These are phyloP conservation scores for Solanum hybrid DNA, from an alignment of 305 asterid genomes.

Conservation along the genomic window DNA sequence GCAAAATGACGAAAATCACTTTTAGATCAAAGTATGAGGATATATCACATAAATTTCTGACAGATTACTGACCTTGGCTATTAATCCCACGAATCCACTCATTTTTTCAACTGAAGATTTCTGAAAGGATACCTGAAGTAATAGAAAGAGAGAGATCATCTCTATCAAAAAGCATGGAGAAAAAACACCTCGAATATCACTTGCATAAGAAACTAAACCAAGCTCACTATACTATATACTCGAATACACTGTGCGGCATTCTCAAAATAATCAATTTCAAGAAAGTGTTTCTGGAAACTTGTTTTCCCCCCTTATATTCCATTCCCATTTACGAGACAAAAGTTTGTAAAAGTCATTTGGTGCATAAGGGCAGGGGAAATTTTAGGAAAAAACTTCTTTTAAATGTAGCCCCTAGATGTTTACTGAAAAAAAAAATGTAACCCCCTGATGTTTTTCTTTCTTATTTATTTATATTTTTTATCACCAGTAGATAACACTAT, in stretches of 20 bases:
- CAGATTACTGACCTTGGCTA: slow-evolving; percentile 52
- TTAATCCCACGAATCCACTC: slow-evolving; percentile 39
- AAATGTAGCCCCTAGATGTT: background rate
- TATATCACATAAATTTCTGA: background rate
- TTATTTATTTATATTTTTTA: background rate
- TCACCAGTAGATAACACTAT: background rate
- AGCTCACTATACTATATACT: background rate
- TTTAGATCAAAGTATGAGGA: background rate
- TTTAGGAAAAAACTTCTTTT: background rate
- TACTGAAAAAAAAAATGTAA: background rate
- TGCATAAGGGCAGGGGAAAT: background rate
- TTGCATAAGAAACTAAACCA: slow-evolving; percentile 9
- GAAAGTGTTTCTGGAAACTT: background rate
- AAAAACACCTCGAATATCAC: background rate
- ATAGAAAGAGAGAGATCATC: slow-evolving; percentile 1
- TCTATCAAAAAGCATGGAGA: background rate
- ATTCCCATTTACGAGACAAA: background rate
- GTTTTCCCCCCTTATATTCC: background rate
- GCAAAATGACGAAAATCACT: slow-evolving; percentile 6
- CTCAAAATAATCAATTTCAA: background rate
- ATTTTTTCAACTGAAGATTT: slow-evolving; percentile 32
- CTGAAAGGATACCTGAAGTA: slow-evolving; percentile 52
- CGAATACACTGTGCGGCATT: background rate
- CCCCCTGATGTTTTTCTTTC: background rate
- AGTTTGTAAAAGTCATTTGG: background rate